Evolutionary conservation across 75 land plant species (phyloP).

Genomic region (Selaginella tamariscina): DNA sequence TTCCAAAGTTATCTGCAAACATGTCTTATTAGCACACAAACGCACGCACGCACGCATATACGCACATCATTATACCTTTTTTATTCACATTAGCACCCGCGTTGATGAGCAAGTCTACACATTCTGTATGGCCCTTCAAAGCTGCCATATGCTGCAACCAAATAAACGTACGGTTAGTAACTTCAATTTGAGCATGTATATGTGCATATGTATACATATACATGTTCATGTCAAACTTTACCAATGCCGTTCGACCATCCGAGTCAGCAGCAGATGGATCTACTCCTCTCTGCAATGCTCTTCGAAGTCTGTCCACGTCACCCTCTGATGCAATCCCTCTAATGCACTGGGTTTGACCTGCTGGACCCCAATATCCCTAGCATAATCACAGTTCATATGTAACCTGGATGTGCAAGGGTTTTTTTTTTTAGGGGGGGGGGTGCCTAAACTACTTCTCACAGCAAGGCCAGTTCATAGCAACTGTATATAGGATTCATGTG

Average conservation of each 20-base stretch:
- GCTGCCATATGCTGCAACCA: not conserved
- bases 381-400: too few relatives aligned
- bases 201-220: too few relatives aligned
- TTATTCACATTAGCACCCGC: not conserved
- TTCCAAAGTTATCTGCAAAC: not conserved
- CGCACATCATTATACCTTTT: not conserved
- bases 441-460: too few relatives aligned
- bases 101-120: not conserved
- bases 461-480: too few relatives aligned
- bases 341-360: not conserved
- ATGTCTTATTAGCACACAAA: not conserved
- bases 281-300: constrained; percentile 17
- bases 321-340: constrained; percentile 20
- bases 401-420: too few relatives aligned
- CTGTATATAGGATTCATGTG: too few relatives aligned
- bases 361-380: constrained; percentile 23
- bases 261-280: constrained; percentile 26
- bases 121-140: not conserved
- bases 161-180: too few relatives aligned
- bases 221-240: constrained; percentile 9
- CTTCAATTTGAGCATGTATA: too few relatives aligned
- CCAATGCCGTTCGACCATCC: constrained; percentile 28
- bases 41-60: not conserved
- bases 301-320: constrained; percentile 11
- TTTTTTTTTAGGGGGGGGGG: too few relatives aligned